Base-by-base conservation (phyloP, 768 basidiomycete species). In the Termitomyces sp. region DNA sequence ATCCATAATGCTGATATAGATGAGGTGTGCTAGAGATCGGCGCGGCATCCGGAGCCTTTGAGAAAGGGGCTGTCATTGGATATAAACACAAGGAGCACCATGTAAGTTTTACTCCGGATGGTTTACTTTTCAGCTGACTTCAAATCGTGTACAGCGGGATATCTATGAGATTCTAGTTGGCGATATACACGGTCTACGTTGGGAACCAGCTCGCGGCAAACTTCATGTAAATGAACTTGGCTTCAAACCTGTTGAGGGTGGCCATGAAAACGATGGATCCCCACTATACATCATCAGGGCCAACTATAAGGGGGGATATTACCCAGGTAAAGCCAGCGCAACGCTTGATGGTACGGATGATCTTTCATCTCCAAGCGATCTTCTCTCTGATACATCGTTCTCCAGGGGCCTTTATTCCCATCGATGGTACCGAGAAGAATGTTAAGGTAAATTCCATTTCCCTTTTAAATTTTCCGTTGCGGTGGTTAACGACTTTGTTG, bases 121-220 rank as follows among this genome's bases (percentile, higher is more conserved):
- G 13, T 44, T 20, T 36, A 33, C 38, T 51, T 36, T 38, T 56
- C 20, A 20, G 20, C 9, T 47, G 43, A 35, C 32, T 54, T 22
- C n/a, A 50, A 32, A 47, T 50, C 13, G 24, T 54, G 45, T n/a
- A 9, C 62, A 89, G 88, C 40, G 85, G 35, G 79, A 76, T 30
- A 76, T 74, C 35, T 90, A 82, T 63, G 88, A 91, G 65, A 78
- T 90, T 47, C 83, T 91, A n/a, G 72, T 89, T 18, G 88, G 86
- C 1, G 74, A 90, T 64, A 71, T 74, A 61, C 69, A 67, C 3
- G 84, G 75, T 26, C 67, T 91, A 54, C 74, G 63, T 50, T 91
- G 88, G 88, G 82, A 86, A 0, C 60, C 74, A 50, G 62, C 69
- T 50, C 69, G 70, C 35, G 85, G 84, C 28, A 68, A 65, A 6